These are phyloP conservation scores for Elaphomyces granulatus DNA, from an alignment of 495 filamentous ascomycete species.

Conservation along the genomic window DNA sequence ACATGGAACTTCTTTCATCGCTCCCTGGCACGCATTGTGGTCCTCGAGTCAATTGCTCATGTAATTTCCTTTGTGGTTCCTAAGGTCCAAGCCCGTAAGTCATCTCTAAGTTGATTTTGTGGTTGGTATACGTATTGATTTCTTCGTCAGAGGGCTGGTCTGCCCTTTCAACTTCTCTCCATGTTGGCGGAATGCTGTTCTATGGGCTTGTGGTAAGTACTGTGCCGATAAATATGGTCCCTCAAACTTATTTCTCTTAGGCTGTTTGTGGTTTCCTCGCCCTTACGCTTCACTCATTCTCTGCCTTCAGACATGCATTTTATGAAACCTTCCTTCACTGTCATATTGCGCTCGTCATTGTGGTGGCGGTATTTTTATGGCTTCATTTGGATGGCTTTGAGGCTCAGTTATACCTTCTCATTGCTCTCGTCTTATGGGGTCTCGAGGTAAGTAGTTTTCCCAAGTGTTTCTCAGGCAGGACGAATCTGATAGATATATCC, in stretches of 20 bases:
- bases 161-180: constrained; percentile 34
- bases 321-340: constrained; percentile 86
- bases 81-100: constrained; percentile 42
- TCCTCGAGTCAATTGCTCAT: constrained; percentile 49
- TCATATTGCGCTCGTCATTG: constrained; percentile 56
- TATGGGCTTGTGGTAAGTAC: constrained; percentile 39
- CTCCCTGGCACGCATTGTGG: constrained; percentile 63
- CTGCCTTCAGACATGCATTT: constrained; percentile 77
- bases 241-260: constrained; percentile 11
- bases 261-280: constrained; percentile 34
- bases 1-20: constrained; percentile 70
- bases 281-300: constrained; percentile 51
- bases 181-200: constrained; percentile 40
- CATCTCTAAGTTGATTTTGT: neutral
- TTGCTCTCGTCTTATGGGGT: constrained; percentile 58
- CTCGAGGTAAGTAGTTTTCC: constrained; percentile 47
- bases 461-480: too few relatives aligned
- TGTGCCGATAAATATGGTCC: neutral
- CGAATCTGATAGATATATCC: too few relatives aligned
- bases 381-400: constrained; percentile 55
- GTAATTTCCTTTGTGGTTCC: constrained; percentile 49
- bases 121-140: constrained; percentile 10
- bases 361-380: constrained; percentile 50
- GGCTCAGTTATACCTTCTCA: constrained; percentile 51
- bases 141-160: too few relatives aligned